phyloP scores from a whole-genome alignment of 306 rosid genomes.

The Pterocarpus santalinus region DNA sequence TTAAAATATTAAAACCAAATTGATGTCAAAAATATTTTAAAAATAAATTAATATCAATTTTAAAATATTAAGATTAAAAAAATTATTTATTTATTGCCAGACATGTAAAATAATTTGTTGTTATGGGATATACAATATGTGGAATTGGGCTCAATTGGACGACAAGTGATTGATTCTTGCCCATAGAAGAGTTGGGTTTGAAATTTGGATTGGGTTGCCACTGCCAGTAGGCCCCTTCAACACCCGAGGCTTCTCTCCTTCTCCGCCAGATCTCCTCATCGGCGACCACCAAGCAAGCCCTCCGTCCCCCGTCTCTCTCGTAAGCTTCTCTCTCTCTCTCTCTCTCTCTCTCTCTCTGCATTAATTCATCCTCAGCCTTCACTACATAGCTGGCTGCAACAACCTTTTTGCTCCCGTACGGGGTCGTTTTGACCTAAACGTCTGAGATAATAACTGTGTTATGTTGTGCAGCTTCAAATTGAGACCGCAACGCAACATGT shows the following conservation, averaged over 20 bases:
- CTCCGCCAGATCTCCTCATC: constrained; percentile 53
- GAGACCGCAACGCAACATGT: constrained; percentile 59
- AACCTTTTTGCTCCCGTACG: background rate
- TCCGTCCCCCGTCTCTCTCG: constrained; percentile 15
- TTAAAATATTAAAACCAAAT: too few relatives aligned
- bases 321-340: constrained; percentile 26
- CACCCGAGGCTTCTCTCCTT: constrained; percentile 3
- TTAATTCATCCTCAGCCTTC: background rate
- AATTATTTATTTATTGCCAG: too few relatives aligned
- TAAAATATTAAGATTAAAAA: too few relatives aligned
- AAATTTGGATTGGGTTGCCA: constrained; percentile 15
- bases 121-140: background rate
- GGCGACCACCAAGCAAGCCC: background rate
- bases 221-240: background rate
- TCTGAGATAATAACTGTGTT: constrained; percentile 3
- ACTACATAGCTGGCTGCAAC: background rate
- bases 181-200: constrained; percentile 22
- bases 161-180: background rate
- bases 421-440: constrained; percentile 19
- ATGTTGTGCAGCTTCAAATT: constrained; percentile 36
- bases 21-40: too few relatives aligned
- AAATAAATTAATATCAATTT: too few relatives aligned
- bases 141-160: background rate
- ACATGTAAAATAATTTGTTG: too few relatives aligned
- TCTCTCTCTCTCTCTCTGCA: background rate